These are phyloP conservation scores for Metschnikowia shivogae DNA, from an alignment of 805 yeast genomes.

Conservation along the genomic window DNA sequence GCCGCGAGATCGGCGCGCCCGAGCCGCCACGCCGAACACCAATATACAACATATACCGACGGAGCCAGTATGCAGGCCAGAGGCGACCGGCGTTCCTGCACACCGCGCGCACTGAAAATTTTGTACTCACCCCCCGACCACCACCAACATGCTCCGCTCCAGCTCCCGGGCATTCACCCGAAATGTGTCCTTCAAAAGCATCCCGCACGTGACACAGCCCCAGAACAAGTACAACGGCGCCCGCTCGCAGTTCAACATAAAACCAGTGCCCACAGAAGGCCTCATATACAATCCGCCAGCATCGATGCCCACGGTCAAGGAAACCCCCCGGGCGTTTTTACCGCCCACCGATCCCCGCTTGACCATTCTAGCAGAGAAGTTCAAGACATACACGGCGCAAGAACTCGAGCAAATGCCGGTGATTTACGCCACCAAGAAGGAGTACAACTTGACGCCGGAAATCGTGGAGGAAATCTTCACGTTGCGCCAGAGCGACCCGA, in stretches of 20 bases:
- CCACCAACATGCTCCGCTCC: conserved; percentile 3
- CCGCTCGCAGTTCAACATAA: conserved; percentile 64
- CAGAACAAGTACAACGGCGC: conserved; percentile 53
- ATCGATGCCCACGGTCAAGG: conserved; percentile 43
- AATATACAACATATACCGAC: too few relatives aligned
- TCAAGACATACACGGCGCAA: conserved; percentile 27
- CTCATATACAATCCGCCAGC: conserved; percentile 63
- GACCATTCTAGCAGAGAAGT: conserved; percentile 26
- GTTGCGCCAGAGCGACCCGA: conserved; percentile 57
- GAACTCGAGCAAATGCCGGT: conserved; percentile 39
- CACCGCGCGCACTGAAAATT: conserved; percentile 1
- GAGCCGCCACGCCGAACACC: too few relatives aligned
- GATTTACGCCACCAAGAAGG: conserved; percentile 33
- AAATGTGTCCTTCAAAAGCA: conserved; percentile 16
- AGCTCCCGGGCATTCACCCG: conserved; percentile 14
- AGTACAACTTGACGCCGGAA: conserved; percentile 53
- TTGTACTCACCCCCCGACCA: neutral
- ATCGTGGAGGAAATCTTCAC: conserved; percentile 54
- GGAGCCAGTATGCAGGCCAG: too few relatives aligned
- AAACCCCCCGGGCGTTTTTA: conserved; percentile 67
- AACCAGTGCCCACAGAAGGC: conserved; percentile 55
- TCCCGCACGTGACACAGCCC: conserved; percentile 41
- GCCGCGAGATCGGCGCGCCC: too few relatives aligned
- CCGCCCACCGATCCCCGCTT: conserved; percentile 60
- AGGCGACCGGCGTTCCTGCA: neutral